Evolutionary conservation across 352 stramenopile genomes (phyloP), one percentile per base, ranked within the genome.

Genomic region (Globisporangium cylindrosporum): DNA sequence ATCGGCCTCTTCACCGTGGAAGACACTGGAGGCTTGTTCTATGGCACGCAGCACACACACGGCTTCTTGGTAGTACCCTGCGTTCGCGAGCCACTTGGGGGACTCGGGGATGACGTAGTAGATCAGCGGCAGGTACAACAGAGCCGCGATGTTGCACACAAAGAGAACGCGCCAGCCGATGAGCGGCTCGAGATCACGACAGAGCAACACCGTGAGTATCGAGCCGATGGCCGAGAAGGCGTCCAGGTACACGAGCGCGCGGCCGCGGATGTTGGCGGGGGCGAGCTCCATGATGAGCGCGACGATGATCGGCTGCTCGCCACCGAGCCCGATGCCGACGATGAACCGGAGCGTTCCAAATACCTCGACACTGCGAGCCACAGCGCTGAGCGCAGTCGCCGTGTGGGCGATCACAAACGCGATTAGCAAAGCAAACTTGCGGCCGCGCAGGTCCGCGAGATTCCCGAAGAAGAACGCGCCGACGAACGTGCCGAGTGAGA

Each of bases 241-340:
- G 12, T 32, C 25, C 25, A 60, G 54, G 15, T 60, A 60, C 27
- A 60, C 54, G 14, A 60, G 27, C 27, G 32, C 54, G 32, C 55
- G 55, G 27, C 55, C 55, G 12, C 55, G 55, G 34, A 61, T 4
- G 18, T 12, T 22, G 8, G 22, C 14, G 15, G 55, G 55, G n/a
- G 55, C 55, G 55, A 61, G 55, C 55, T 61, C 55, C 55, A 61
- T 61, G 29, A 61, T 48, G 18, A 61, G 34, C 29, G 55, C 55
- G 34, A 20, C 25, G 14, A 60, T 60, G 54, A 60, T 38, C n/a
- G 54, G 54, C 54, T 60, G 54, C 24, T 60, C 54, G 5, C 54
- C 54, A 3, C 54, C 54, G 14, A 60, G 55, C 5, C 55, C 55
- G 2, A 61, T 22, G 0, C 55, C 55, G 15, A 43, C 10, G 55